Conservation (phyloP, 331 rosid species). For the Erythrophleum ivorense region DNA sequence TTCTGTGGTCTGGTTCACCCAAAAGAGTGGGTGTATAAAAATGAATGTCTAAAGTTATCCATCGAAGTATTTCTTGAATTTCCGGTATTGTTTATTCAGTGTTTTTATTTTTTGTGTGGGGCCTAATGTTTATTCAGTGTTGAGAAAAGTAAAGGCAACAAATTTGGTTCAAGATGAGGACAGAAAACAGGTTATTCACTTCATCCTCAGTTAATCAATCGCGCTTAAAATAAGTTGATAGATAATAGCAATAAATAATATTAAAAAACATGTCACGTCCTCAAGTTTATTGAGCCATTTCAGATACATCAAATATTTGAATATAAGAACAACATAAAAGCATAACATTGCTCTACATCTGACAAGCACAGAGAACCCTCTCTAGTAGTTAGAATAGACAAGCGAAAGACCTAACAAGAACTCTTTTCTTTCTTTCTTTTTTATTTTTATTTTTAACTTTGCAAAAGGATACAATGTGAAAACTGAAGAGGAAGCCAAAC, state of each 20-base stretch:
- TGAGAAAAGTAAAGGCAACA: neutral
- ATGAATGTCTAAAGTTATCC: neutral
- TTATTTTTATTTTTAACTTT: no score
- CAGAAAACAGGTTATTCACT: neutral
- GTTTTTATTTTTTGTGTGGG: no score
- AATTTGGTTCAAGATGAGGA: no score
- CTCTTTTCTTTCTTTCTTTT: neutral
- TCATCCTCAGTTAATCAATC: neutral
- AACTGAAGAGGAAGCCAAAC: constrained; percentile 14
- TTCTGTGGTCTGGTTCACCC: neutral
- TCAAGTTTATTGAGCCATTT: constrained; percentile 7
- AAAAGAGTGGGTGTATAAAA: neutral
- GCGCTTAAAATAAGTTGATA: neutral
- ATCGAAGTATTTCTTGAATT: no score
- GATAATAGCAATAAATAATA: neutral
- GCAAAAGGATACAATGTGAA: neutral
- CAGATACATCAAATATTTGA: constrained; percentile 1
- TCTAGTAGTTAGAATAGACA: neutral
- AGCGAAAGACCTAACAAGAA: neutral
- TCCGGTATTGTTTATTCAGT: no score
- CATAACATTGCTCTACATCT: neutral
- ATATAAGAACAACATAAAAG: neutral
- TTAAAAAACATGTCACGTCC: constrained; percentile 8
- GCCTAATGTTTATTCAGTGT: no score
- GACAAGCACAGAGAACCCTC: neutral